phyloP scores from a whole-genome alignment of 306 rosid species.

The Rubus parviflorus region DNA sequence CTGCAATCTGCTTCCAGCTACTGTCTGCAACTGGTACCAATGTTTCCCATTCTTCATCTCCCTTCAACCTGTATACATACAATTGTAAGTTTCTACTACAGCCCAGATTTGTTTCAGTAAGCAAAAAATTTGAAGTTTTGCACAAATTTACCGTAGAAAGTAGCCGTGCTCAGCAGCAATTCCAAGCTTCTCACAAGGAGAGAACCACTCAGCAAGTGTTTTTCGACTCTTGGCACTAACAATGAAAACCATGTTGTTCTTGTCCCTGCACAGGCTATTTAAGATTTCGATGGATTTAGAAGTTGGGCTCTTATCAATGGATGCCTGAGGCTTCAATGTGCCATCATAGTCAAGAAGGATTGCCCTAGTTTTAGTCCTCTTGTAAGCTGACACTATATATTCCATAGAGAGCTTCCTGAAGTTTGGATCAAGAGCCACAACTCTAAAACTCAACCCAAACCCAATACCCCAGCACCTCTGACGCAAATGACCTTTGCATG shows the following conservation, averaged over 20 bases:
- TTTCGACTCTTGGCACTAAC: constrained; percentile 72
- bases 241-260: constrained; percentile 64
- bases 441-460: constrained; percentile 81
- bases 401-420: constrained; percentile 79
- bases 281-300: constrained; percentile 51
- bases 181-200: constrained; percentile 75
- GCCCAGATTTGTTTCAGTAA: not conserved
- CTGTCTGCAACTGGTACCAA: constrained; percentile 48
- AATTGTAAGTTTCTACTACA: constrained; percentile 11
- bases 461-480: constrained; percentile 89
- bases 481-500: constrained; percentile 68
- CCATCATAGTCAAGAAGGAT: constrained; percentile 88
- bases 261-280: constrained; percentile 64
- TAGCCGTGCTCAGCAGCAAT: constrained; percentile 89
- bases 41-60: constrained; percentile 65
- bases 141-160: constrained; percentile 53
- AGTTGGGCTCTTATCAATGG: constrained; percentile 69
- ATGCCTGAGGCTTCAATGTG: constrained; percentile 71
- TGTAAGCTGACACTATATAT: constrained; percentile 72
- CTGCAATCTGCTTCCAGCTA: constrained; percentile 73
- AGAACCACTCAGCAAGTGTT: constrained; percentile 67
- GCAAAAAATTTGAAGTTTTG: constrained; percentile 1
- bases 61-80: constrained; percentile 41
- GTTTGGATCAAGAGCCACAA: constrained; percentile 81
- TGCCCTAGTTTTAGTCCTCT: constrained; percentile 59